Conservation (phyloP, 2,329 filamentous ascomycete genomes). For the Dothidotthia symphoricarpi region DNA sequence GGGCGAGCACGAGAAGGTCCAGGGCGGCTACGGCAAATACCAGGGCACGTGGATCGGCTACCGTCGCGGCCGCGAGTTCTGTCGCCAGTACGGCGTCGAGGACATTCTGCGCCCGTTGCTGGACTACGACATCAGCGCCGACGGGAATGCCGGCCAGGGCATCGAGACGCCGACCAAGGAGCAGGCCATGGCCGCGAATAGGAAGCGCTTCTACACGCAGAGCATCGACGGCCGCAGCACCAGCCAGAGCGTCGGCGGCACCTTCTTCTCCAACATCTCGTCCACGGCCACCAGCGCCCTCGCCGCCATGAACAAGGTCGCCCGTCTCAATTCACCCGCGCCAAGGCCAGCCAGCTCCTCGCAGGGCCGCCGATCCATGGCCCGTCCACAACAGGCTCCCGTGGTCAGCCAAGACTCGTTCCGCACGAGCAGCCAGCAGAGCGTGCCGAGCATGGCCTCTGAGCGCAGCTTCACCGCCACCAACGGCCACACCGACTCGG, state of each 20-base stretch:
- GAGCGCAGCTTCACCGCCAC: constrained; percentile 67
- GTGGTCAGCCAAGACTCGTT: constrained; percentile 66
- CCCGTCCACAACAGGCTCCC: constrained; percentile 57
- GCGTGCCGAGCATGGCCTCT: constrained; percentile 64
- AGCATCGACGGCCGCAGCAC: constrained; percentile 66
- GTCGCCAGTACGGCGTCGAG: constrained; percentile 73
- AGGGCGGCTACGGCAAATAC: constrained; percentile 97
- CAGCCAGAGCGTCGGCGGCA: constrained; percentile 66
- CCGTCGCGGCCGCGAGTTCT: constrained; percentile 87
- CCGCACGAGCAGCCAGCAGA: constrained; percentile 78
- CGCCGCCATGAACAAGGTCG: constrained; percentile 88
- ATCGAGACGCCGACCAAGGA: constrained; percentile 97
- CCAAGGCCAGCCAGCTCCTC: constrained; percentile 63
- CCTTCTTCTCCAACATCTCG: constrained; percentile 97
- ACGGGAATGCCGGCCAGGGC: constrained; percentile 68
- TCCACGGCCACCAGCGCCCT: constrained; percentile 89
- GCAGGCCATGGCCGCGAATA: constrained; percentile 89
- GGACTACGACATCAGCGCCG: constrained; percentile 76
- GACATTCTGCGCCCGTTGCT: constrained; percentile 71
- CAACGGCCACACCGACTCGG: constrained; percentile 59
- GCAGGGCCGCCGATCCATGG: constrained; percentile 66
- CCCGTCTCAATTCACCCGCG: constrained; percentile 83
- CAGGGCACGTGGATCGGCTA: constrained; percentile 99
- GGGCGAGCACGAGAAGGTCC: constrained; percentile 96
- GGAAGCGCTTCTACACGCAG: constrained; percentile 87